Conservation (phyloP, 1,284 basidiomycete species). For the Sporisorium iseilematis-ciliati region DNA sequence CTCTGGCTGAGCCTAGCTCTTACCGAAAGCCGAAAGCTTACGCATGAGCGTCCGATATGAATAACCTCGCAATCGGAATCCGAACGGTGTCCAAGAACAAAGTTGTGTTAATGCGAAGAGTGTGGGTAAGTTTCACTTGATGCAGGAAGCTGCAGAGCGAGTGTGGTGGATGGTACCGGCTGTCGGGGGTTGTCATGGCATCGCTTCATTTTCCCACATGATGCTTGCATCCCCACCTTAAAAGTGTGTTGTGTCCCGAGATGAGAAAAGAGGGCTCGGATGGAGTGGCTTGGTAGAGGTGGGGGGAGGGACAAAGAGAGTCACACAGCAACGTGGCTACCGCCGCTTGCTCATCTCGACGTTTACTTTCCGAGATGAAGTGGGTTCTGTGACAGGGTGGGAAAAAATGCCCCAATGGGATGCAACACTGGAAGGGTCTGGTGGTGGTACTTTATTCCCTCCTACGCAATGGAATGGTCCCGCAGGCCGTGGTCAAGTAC, state of each 20-base stretch:
- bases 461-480: background rate
- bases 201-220: background rate
- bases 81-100: slow-evolving; percentile 13
- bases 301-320: background rate
- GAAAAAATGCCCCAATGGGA: no score
- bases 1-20: background rate
- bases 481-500: background rate
- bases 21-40: slow-evolving; percentile 18
- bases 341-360: background rate
- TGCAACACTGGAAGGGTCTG: background rate
- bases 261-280: background rate
- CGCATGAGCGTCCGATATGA: slow-evolving; percentile 15
- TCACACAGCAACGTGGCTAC: background rate
- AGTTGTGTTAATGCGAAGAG: background rate
- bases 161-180: slow-evolving; percentile 2
- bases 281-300: background rate
- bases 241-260: slow-evolving; percentile 2
- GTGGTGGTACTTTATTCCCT: background rate
- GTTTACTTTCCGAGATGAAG: background rate
- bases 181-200: slow-evolving; percentile 10
- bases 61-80: slow-evolving; percentile 17
- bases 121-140: background rate
- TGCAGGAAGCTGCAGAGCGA: background rate
- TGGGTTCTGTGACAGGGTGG: background rate
- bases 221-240: background rate